Evolutionary conservation across 106 monocot species (phyloP), one percentile per base, ranked within the genome.

Genomic region (Phalaenopsis aphrodite): DNA sequence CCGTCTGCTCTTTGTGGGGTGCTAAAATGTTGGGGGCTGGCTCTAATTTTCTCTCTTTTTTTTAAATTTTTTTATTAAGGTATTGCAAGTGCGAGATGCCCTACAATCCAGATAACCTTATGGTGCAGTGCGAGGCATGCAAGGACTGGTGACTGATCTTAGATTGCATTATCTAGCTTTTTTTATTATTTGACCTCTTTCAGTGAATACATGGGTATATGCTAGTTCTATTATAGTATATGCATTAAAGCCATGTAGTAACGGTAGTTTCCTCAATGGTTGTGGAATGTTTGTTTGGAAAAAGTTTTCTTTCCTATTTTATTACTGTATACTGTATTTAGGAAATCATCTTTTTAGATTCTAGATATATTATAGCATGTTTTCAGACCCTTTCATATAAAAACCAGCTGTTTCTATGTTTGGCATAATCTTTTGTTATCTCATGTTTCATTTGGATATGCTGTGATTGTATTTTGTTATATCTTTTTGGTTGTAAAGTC

Each of bases 21-120:
- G 74, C 41, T 1, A 69, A 69, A 69, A 69, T 69, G 36, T 69
- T 39, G 43, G 74, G 7, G 16, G 43, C n/a, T 74, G 69, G 19
- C 45, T 42, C 74, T 74, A 43, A 74, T 74, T 74, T 42, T 5
- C 11, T 23, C 30, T 11, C 0, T 49, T 52, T 76, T 48, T n/a
- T 48, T 82, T 30, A 30, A 30, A 30, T 30, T 30, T 30, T 30
- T 30, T 30, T 30, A 30, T 30, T 42, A 74, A 83, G 83, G 83
- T 83, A 78, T 11, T 83, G 83, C 57, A 83, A 83, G 74, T 83
- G 83, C 73, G 83, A 83, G 83, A 83, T 83, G 83, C 83, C 83
- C 3, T 83, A 83, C 56, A 83, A 83, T 58, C 83, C 83, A 47
- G 83, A 83, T 57, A 78, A 83, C 55, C 83, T 83, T 18, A 83